Evolutionary conservation across 768 basidiomycete genomes (phyloP), one percentile per base, ranked within the genome.

Genomic region (Sarcomyxa edulis): DNA sequence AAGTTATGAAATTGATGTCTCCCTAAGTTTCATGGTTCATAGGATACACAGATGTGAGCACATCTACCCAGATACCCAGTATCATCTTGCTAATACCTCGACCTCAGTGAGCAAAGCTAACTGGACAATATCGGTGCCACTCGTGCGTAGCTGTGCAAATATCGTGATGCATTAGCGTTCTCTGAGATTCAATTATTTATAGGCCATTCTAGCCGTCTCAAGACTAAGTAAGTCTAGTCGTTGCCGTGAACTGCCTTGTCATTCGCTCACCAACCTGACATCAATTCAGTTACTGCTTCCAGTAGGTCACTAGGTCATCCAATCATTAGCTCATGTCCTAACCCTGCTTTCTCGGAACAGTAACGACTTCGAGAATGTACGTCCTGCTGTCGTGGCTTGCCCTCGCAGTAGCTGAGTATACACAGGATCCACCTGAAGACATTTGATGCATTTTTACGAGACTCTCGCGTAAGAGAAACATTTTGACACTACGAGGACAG

Each of bases 21-120:
- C 28, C 5, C 12, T 5, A 34, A 65, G 65, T 38, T 66, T 64
- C 33, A 64, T 60, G 20, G 48, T 53, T 0, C 57, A 58, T 32
- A 56, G 64, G 19, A 64, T 65, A 42, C 55, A 55, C 40, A 53
- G 53, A 41, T 34, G 51, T 48, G 31, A 23, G 50, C 23, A 22
- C 11, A 16, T 8, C 22, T 10, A 20, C n/a, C 2, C n/a, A 24
- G 7, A 19, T 18, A 29, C 23, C 5, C 14, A 37, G 14, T 46
- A 3, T 6, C 3, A 14, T 5, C 15, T 16, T 3, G 15, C 21
- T 23, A 23, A 14, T n/a, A 6, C 16, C 6, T 34, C 19, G 7
- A 14, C 4, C 10, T 16, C 24, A 45, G 50, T 59, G 16, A 56
- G 57, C 52, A 46, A 44, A 14, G 47, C 33, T n/a, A 53, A 49